Base-by-base conservation (phyloP, 371 early-diverging fungal genomes). In the Coemansia sp. region DNA sequence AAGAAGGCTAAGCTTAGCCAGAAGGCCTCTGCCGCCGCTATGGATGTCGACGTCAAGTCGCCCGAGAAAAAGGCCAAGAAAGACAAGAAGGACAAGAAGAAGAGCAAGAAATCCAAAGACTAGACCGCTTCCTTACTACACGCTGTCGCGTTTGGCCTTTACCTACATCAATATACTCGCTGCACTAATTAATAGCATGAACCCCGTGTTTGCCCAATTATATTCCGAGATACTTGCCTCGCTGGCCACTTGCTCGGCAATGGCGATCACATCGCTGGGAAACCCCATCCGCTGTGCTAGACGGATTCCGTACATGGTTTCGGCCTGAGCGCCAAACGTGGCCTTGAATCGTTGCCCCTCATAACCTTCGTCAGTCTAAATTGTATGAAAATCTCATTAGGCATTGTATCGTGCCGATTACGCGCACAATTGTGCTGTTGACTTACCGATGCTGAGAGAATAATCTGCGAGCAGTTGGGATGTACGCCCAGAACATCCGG, bases 271-370 rank as follows among this genome's bases (percentile, higher is more conserved):
- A 6, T 65, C 63, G 9, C 41, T 43, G 4, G 74, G 76, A 14
- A 79, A 39, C 33, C 69, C 67, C 59, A 69, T 69, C 34, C 34
- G 30, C 45, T 62, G 61, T 3, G 79, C 79, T 40, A 75, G 35
- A 4, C 55, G 16, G 14, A 78, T 78, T 6, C 79, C 79, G 39
- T 70, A 70, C 52, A 68, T 41, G 10, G 61, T 49, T n/a, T 62
- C 57, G 1, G 56, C 30, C 26, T 76, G 68, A 2, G 43, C 45
- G 26, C 65, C 69, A 9, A 55, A 4, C 1, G 48, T 26, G 4
- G 77, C 70, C 43, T 56, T 59, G 53, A 66, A 77, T n/a, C 16
- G 38, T 12, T 50, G 53, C 14, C 14, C 45, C 12, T n/a, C 34
- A 0, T 49, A 34, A 5, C 55, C 47, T 4, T 48, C 58, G 2